Base-by-base conservation (phyloP, 2,329 filamentous ascomycete species). In the Colletotrichum truncatum region DNA sequence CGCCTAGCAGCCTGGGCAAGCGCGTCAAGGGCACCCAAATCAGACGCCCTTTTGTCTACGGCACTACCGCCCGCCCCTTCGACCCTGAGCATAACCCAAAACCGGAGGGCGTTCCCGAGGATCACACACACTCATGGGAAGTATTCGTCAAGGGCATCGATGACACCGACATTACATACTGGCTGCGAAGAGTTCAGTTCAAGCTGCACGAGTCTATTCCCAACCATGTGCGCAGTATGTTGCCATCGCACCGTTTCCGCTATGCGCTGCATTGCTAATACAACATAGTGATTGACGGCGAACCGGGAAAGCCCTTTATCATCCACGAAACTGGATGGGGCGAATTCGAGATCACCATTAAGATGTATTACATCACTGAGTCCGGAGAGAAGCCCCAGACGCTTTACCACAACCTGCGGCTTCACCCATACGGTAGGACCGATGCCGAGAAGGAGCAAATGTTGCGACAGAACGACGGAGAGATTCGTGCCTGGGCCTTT, bases 151-250 rank as follows among this genome's bases (percentile, higher is more conserved):
- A 92, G 75, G 93, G 94, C 48, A 85, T 97, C 57, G 93, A 97
- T 73, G 93, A 93, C 76, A 92, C 93, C 66, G 93, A 97, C 75
- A 91, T 98, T 70, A 94, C 93, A 26, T 96, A 97, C 78, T 99
- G 96, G 94, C 86, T 98, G 70, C 93, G 95, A 64, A 95, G 97
- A 73, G 95, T 99, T 1, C 94, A 98, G 77, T 99, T 99, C 82
- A 98, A 98, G 79, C 88, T 99, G 14, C 95, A 98, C 84, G 94
- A 98, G 78, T 98, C 95, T 9, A 98, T 98, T 76, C 90, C 93
- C 26, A 97, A 98, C 78, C 92, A 92, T 62, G 87, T 96, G 21
- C 91, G 96, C 71, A 97, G 87, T 87, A 77, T 67, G 85, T 78
- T 73, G 70, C 67, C 34, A 11, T 34, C 39, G 41, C 30, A 11